Base-by-base conservation (phyloP, 2,329 filamentous ascomycete species). In the Cryoendolithus antarcticus region DNA sequence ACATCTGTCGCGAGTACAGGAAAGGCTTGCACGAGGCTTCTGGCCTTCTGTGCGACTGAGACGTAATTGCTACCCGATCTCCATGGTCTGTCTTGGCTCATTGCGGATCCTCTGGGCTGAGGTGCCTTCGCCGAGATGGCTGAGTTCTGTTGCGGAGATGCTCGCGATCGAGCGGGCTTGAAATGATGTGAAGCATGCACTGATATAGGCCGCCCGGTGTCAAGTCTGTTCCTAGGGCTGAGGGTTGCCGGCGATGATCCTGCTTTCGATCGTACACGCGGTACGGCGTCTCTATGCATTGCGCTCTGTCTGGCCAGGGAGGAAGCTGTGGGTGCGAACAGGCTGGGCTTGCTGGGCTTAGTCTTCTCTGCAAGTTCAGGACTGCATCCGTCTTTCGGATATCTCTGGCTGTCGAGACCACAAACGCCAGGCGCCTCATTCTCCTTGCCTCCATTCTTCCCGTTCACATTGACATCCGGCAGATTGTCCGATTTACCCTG, bases 371-470 rank as follows among this genome's bases (percentile, higher is more conserved):
- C 24, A 27, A 27, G 24, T 3, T 4, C 24, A 8, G 24, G 24
- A 27, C 24, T 27, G 24, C 3, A 4, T 27, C 7, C 6, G 24
- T 27, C 8, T 34, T 28, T 19, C 11, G n/a, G 9, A 10, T 6
- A 7, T 30, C 10, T 6, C 13, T 12, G 4, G 27, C 28, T 40
- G 39, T 33, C 11, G 4, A 11, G 8, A 12, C 5, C 30, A 6
- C 40, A 29, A 10, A 37, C 41, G 3, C 66, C 67, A 1, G 74
- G 75, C 9, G 74, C 74, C 4, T 77, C 51, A 45, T 80, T 80
- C 53, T 80, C 75, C 48, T 80, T 80, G 4, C 75, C 75, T 4
- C 66, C 66, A 28, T 71, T 71, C 35, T 65, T 64, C 15, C 73
- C 74, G 42, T 61, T 50, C n/a, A 70, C 52, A 48, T 76, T 70